phyloP scores from a whole-genome alignment of 495 filamentous ascomycete species.

The Amphirosellinia nigrospora region DNA sequence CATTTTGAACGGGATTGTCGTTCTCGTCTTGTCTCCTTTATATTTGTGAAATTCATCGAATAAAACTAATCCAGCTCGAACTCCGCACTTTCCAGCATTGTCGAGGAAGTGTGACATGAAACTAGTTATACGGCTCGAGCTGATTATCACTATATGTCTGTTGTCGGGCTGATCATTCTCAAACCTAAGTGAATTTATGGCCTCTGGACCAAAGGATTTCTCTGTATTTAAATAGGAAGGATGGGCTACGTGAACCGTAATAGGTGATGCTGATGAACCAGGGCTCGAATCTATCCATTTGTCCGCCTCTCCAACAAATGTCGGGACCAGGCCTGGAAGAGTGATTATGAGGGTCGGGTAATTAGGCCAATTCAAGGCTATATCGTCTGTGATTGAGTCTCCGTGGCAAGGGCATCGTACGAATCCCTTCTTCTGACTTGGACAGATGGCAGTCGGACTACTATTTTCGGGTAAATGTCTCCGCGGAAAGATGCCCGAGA shows the following conservation, averaged over 20 bases:
- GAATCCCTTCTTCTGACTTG: not conserved
- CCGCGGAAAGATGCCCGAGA: too few species aligned
- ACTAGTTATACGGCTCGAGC: not conserved
- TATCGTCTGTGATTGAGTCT: fast-evolving
- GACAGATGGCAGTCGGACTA: not conserved
- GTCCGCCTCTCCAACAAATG: not conserved
- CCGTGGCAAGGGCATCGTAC: not conserved
- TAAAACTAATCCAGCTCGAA: not conserved
- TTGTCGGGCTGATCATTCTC: too few species aligned
- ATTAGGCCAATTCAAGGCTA: not conserved
- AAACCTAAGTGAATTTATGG: too few species aligned
- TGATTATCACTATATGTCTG: not conserved
- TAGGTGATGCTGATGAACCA: not conserved
- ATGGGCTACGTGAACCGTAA: not conserved
- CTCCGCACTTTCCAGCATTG: too few species aligned
- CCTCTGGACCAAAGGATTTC: not conserved
- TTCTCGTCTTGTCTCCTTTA: not conserved
- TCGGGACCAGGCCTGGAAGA: not conserved
- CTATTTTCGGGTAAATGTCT: not conserved
- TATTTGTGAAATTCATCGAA: conserved; percentile 1
- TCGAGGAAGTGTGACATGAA: not conserved
- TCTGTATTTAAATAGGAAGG: not conserved
- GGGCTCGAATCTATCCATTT: not conserved
- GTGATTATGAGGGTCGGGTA: not conserved
- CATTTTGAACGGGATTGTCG: not conserved